Conservation (phyloP, 352 stramenopile species). For the Thraustotheca clavata region DNA sequence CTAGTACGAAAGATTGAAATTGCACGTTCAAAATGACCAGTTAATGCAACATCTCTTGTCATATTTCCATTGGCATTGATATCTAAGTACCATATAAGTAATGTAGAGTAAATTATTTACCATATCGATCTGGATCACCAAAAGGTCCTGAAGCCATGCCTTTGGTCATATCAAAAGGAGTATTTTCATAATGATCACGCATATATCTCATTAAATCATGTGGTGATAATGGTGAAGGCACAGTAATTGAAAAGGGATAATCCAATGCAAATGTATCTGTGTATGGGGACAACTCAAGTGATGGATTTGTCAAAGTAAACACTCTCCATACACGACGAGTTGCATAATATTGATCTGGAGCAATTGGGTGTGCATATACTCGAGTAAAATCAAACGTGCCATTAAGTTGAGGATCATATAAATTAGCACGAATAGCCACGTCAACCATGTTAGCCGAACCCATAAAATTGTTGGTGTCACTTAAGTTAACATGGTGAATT, state of each 20-base stretch:
- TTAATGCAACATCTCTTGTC: constrained; percentile 36
- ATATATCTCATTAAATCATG: constrained; percentile 88
- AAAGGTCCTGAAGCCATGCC: constrained; percentile 77
- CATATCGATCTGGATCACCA: constrained; percentile 87
- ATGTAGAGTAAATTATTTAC: constrained; percentile 21
- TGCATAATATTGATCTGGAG: constrained; percentile 75
- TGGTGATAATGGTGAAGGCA: constrained; percentile 38
- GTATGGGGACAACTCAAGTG: constrained; percentile 55
- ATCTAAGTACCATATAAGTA: constrained; percentile 1
- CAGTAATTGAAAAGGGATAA: constrained; percentile 81
- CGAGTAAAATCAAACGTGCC: constrained; percentile 86
- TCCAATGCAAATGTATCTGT: constrained; percentile 69
- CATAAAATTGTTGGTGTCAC: constrained; percentile 76
- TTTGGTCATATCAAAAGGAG: constrained; percentile 82
- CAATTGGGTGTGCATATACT: constrained; percentile 66
- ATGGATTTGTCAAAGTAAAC: constrained; percentile 71
- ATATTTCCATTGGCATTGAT: constrained; percentile 31
- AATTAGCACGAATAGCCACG: constrained; percentile 72
- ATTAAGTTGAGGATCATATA: constrained; percentile 53
- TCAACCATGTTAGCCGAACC: constrained; percentile 83
- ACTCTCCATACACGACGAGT: constrained; percentile 89
- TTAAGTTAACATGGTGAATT: constrained; percentile 84
- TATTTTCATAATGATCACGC: constrained; percentile 91
- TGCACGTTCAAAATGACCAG: constrained; percentile 81
- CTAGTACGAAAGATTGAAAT: constrained; percentile 93